Conservation (phyloP, 164 flowering plant species). For the Akebia trifoliata region DNA sequence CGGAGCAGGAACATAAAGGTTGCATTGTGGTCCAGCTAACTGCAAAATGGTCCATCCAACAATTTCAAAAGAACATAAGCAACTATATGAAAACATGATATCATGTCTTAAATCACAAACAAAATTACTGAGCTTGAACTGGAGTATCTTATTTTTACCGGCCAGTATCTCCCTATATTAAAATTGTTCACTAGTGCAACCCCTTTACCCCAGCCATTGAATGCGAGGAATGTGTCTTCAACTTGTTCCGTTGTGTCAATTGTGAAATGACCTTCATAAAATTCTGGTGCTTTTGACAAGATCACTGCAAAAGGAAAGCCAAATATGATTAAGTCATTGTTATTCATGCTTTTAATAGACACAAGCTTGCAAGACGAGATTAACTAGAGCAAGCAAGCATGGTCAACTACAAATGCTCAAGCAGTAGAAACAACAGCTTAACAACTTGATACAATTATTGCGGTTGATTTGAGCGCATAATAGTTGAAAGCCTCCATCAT, state of each 20-base stretch:
- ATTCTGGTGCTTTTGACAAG: constrained; percentile 41
- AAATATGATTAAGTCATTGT: neutral
- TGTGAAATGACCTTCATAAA: constrained; percentile 50
- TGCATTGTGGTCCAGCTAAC: constrained; percentile 89
- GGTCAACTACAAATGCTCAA: neutral
- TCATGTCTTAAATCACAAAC: neutral
- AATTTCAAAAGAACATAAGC: neutral
- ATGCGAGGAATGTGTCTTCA: constrained; percentile 67
- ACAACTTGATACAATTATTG: too few species aligned
- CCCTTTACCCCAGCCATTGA: constrained; percentile 88
- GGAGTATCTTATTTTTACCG: constrained; percentile 37
- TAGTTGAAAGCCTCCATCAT: too few species aligned
- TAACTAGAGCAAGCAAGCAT: neutral
- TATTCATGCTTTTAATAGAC: neutral
- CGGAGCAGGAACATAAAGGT: constrained; percentile 91
- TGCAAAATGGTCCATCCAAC: constrained; percentile 27
- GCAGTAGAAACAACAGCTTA: too few species aligned
- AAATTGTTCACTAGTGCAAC: constrained; percentile 68
- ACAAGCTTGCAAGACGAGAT: constrained; percentile 1
- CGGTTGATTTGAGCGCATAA: too few species aligned
- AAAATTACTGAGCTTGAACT: neutral
- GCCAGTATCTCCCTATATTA: constrained; percentile 93
- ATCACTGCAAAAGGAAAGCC: constrained; percentile 28
- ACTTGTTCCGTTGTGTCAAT: constrained; percentile 32
- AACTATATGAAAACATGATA: neutral